Percentiles rank a stretch among this genome's conserved stretches.
phyloP scores from a whole-genome alignment of 1,139 yeast genomes.

The Williopsis jadinii region DNA sequence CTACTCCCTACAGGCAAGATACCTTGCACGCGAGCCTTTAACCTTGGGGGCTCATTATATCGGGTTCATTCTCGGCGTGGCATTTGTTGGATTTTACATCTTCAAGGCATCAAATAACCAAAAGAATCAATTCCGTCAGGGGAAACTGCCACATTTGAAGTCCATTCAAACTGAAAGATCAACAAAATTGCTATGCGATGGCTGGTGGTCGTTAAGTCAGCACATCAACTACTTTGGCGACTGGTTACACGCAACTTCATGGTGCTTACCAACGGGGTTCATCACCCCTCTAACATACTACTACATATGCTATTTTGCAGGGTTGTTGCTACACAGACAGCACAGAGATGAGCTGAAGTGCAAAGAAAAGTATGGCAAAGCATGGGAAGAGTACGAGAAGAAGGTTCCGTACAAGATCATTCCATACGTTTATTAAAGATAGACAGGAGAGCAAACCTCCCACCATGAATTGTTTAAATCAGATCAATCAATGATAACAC shows the following conservation, averaged over 20 bases:
- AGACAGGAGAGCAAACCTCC: too few species aligned
- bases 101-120: constrained; percentile 82
- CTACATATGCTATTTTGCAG: constrained; percentile 77
- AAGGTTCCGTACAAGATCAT: constrained; percentile 84
- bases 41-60: constrained; percentile 44
- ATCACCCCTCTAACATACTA: constrained; percentile 80
- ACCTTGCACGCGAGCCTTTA: constrained; percentile 59
- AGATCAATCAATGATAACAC: too few species aligned
- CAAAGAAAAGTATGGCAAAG: constrained; percentile 71
- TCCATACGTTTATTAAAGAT: constrained; percentile 67
- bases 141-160: constrained; percentile 57
- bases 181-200: constrained; percentile 73
- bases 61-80: constrained; percentile 34
- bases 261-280: constrained; percentile 90
- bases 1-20: constrained; percentile 81
- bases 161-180: constrained; percentile 72
- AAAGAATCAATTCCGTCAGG: constrained; percentile 77
- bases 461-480: too few species aligned
- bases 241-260: constrained; percentile 85
- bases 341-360: constrained; percentile 89
- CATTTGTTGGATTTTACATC: constrained; percentile 59
- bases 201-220: constrained; percentile 95
- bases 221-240: constrained; percentile 95
- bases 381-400: constrained; percentile 77
- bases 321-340: constrained; percentile 81